Evolutionary conservation across 148 eudicot genomes (phyloP), one percentile per base, ranked within the genome.

Genomic region (Nepenthes gracilis): DNA sequence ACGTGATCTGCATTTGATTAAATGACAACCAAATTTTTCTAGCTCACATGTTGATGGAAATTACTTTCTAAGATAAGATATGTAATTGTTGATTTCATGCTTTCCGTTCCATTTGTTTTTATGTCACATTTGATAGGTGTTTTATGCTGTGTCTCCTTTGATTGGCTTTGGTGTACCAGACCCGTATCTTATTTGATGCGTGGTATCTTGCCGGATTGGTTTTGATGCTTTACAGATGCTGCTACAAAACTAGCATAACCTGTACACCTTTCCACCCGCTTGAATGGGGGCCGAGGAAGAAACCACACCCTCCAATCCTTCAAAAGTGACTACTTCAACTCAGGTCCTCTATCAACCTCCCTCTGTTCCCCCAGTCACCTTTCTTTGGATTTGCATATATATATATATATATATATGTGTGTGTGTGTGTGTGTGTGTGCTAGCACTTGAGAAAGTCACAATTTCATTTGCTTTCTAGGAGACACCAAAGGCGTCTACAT

Each of bases 271-370:
- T 4, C 8, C 45, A 3, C 45, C 45, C 8, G 45, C 45, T 40
- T 3, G 45, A 40, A 86, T 90, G 94, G 90, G 89, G 61, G 57
- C 88, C 33, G 83, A 82, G 54, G 88, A 86, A 74, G 88, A 84
- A 70, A 76, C 68, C 66, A 70, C 85, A 13, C 81, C 94, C 52
- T 52, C 83, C 68, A 86, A 77, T 74, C 72, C 94, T 74, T 68
- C 90, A 55, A 86, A 86, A 65, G 63, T 82, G 54, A 58, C 85
- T 47, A 51, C 75, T 70, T 71, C 88, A 69, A 55, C 68, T 35
- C 94, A 83, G 97, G 97, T 89, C 50, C 48, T 50, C 35, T 70
- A 5, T 50, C 68, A n/a, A 60, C 40, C 36, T 11, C 43, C 49
- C 54, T 57, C 51, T 59, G 36, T 15, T 55, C 9, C 37, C 43